Percentiles rank a stretch among this genome's conserved stretches.
Evolutionary conservation across 176 grass and related monocot species (phyloP).

Genomic region (Triticum urartu): DNA sequence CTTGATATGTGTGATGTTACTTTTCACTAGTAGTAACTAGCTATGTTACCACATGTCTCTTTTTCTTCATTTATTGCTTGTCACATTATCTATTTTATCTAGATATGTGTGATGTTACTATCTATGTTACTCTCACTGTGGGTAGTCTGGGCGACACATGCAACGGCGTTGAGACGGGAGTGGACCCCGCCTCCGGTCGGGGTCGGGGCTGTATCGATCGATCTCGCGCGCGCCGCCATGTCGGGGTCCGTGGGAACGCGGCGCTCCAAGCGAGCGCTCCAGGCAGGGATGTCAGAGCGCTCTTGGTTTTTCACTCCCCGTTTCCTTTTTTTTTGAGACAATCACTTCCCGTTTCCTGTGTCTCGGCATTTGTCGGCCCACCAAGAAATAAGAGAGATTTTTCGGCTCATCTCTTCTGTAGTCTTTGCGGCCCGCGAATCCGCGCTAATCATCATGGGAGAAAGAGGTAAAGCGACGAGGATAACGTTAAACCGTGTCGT

Average conservation of each 20-base stretch:
- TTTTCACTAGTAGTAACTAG: too few species aligned
- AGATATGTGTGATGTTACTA: too few species aligned
- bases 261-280: neutral
- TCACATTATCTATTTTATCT: too few species aligned
- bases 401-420: neutral
- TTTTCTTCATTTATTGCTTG: too few species aligned
- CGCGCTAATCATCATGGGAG: neutral
- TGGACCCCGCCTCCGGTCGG: neutral
- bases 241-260: neutral
- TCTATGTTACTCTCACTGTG: too few species aligned
- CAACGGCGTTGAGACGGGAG: neutral
- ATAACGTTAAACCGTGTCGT: neutral
- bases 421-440: neutral
- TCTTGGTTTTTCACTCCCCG: neutral
- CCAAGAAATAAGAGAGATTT: too few species aligned
- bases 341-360: neutral
- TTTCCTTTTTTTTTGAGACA: too few species aligned
- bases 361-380: conserved; percentile 9
- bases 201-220: neutral
- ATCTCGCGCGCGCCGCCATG: neutral
- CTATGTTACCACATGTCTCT: too few species aligned
- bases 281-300: neutral
- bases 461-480: neutral
- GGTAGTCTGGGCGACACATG: neutral
- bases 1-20: too few species aligned